A percentile compares a stretch with the other conserved stretches of the same genome.
Conservation (phyloP, 208 protist species). For the Balamuthia mandrillaris region DNA sequence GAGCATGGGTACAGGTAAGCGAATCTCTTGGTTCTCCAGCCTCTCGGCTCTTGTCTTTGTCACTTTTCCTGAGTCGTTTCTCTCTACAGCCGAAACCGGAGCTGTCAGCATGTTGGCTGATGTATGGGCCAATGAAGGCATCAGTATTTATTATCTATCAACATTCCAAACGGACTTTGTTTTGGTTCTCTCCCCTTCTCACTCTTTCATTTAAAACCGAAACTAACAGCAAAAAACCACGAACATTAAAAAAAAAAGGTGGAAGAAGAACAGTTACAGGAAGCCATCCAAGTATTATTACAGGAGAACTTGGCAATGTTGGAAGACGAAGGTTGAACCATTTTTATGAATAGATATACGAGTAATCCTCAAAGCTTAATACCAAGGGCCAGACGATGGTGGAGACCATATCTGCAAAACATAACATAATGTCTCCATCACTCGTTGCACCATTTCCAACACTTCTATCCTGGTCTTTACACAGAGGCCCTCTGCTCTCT, state of each 20-base stretch:
- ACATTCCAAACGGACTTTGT: slow-evolving; percentile 30
- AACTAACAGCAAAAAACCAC: no score
- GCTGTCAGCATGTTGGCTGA: slow-evolving; percentile 22
- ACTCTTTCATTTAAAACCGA: background rate
- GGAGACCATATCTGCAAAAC: no score
- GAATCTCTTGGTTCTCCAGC: background rate
- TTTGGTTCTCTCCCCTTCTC: background rate
- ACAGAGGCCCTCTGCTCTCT: no score
- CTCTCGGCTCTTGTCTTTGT: background rate
- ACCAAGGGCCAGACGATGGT: no score
- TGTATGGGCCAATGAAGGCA: slow-evolving; percentile 16
- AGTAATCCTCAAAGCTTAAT: no score
- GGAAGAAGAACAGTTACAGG: background rate
- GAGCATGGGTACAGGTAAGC: background rate
- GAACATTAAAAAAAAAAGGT: background rate
- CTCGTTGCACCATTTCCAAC: no score
- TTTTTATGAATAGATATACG: no score
- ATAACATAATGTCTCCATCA: no score
- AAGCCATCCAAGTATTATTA: no score
- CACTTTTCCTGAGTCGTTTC: background rate
- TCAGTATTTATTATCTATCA: slow-evolving; percentile 39
- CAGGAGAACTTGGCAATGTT: no score
- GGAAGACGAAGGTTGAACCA: no score
- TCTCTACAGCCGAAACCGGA: slow-evolving; percentile 4
- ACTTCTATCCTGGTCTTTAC: no score